Evolutionary conservation across 148 eudicot genomes (phyloP).

Genomic region (Vaccinium corymbosum): DNA sequence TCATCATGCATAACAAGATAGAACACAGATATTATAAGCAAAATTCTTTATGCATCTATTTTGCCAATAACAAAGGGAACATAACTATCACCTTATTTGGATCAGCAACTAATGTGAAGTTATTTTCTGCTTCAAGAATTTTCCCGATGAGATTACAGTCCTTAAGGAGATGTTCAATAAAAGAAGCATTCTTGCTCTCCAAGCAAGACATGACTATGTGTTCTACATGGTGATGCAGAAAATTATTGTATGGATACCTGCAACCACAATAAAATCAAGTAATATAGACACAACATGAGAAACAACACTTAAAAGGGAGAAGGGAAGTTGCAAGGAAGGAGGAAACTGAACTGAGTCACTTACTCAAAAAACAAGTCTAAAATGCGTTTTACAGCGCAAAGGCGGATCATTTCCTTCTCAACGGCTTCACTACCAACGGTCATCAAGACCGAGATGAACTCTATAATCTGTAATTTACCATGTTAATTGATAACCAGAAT

Average conservation of each 20-base stretch:
- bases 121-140: slow-evolving; percentile 83
- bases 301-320: neutral
- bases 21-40: neutral
- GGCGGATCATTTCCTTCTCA: slow-evolving; percentile 81
- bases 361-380: slow-evolving; percentile 84
- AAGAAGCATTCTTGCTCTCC: slow-evolving; percentile 68
- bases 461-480: slow-evolving; percentile 61
- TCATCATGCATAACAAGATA: neutral
- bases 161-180: slow-evolving; percentile 72
- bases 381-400: slow-evolving; percentile 73
- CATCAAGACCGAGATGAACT: slow-evolving; percentile 83
- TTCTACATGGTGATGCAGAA: slow-evolving; percentile 89
- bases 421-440: slow-evolving; percentile 75
- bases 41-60: neutral
- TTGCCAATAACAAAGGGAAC: neutral
- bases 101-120: slow-evolving; percentile 46
- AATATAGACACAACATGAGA: neutral
- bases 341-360: slow-evolving; percentile 22
- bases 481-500: slow-evolving; percentile 4
- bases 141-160: slow-evolving; percentile 82
- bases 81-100: slow-evolving; percentile 48
- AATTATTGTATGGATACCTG: slow-evolving; percentile 95
- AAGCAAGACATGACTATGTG: slow-evolving; percentile 66
- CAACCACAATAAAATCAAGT: slow-evolving; percentile 17
- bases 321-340: slow-evolving; percentile 4